Base-by-base conservation (phyloP, 805 yeast genomes). In the Candida maesae region DNA sequence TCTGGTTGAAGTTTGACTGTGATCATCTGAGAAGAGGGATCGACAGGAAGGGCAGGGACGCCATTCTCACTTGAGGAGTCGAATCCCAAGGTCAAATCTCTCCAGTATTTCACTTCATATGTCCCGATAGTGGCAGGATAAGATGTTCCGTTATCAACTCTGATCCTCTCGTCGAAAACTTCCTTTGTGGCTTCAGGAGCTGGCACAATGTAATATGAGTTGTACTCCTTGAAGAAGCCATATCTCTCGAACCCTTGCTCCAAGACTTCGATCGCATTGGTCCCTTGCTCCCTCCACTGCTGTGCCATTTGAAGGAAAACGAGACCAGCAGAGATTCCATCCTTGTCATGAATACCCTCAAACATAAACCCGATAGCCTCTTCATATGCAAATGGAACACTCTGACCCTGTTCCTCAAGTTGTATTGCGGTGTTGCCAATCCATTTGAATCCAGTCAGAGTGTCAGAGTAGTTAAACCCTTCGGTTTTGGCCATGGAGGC, bases 341-440 rank as follows among this genome's bases (percentile, higher is more conserved):
- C 99, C 62, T 91, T 91, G 60, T 91, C 99, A 60, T 85, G 88
- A 32, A 85, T 84, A 14, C 78, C 72, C 16, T 77, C 65, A 55
- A 89, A 87, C 97, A 91, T 87, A 65, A 78, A 91, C 2, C 99
- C 99, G 50, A 91, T 84, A 2, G 98, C 98, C 59, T 91, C 99
- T 62, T 91, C 99, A 59, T 74, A 91, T 0, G 86, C 97, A 66
- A 91, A 89, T 0, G 96, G 95, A 2, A 90, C 95, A 4, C 39
- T 47, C 53, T 56, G 78, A 0, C 95, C 95, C 33, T 74, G 59
- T 0, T 56, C 46, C 48, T 84, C 88, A 36, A 86, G 66, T 7
- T 81, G 84, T 26, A 83, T 77, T 2, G 96, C 93, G 48, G 78
- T 76, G 58, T 91, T 91, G 4, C 98, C 99, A 27, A 91, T 82